phyloP scores from a whole-genome alignment of 768 basidiomycete genomes.

The Mycena capillaripes region DNA sequence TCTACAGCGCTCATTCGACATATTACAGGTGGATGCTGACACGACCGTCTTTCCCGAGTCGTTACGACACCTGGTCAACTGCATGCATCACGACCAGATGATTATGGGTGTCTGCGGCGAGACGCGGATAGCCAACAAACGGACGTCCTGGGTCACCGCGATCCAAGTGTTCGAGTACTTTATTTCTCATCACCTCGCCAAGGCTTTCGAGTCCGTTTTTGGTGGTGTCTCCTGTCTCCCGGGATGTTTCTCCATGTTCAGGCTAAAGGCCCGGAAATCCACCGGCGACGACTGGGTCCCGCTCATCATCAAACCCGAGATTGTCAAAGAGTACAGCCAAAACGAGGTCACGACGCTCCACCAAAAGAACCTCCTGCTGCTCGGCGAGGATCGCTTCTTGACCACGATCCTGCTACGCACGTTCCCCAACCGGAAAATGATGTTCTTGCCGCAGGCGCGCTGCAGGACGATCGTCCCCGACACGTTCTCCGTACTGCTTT shows the following conservation, averaged over 20 bases:
- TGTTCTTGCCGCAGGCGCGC: constrained; percentile 96
- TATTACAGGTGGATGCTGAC: constrained; percentile 93
- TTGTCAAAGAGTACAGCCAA: constrained; percentile 97
- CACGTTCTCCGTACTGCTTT: constrained; percentile 92
- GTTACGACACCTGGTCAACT: constrained; percentile 92
- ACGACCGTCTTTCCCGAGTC: constrained; percentile 96
- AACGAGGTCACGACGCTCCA: constrained; percentile 94
- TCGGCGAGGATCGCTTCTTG: constrained; percentile 99
- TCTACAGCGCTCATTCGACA: constrained; percentile 28
- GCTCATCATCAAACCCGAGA: constrained; percentile 95
- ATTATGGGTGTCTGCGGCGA: constrained; percentile 99
- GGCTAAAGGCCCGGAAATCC: constrained; percentile 91
- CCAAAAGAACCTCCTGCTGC: constrained; percentile 95
- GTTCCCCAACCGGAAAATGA: constrained; percentile 99
- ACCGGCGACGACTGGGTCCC: constrained; percentile 98
- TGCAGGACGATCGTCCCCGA: constrained; percentile 98
- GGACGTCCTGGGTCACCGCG: constrained; percentile 97
- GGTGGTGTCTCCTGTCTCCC: constrained; percentile 99
- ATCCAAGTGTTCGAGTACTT: constrained; percentile 99
- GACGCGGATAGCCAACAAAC: constrained; percentile 98
- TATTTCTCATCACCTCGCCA: constrained; percentile 98
- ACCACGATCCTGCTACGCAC: constrained; percentile 96
- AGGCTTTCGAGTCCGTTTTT: constrained; percentile 98
- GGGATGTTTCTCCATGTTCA: constrained; percentile 99
- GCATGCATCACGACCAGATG: constrained; percentile 98